A percentile compares a stretch with the other conserved stretches of the same genome.
Evolutionary conservation across 805 yeast species (phyloP).

Genomic region (Monosporozyma yasuniensis): DNA sequence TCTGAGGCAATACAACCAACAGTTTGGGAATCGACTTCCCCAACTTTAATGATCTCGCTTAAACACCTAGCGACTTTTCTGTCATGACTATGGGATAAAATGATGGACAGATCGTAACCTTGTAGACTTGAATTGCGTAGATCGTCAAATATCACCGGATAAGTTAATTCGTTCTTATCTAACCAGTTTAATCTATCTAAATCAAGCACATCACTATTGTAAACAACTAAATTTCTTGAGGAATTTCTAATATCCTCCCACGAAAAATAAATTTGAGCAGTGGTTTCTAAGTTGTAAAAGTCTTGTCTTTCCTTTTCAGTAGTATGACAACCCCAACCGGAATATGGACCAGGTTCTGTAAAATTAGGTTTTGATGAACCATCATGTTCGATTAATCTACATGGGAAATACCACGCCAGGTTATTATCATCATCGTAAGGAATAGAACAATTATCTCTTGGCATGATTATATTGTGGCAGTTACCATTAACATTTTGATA

Average conservation of each 20-base stretch:
- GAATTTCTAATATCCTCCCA: constrained; percentile 78
- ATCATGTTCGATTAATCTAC: constrained; percentile 60
- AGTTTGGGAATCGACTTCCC: constrained; percentile 78
- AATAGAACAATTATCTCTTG: constrained; percentile 60
- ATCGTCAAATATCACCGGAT: constrained; percentile 63
- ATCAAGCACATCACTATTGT: constrained; percentile 83
- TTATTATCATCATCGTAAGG: constrained; percentile 55
- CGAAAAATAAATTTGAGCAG: constrained; percentile 76
- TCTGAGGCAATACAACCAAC: constrained; percentile 91
- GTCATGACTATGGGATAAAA: constrained; percentile 53
- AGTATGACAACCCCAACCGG: constrained; percentile 91
- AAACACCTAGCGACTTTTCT: constrained; percentile 74
- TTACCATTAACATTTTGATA: constrained; percentile 91
- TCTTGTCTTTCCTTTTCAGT: constrained; percentile 56
- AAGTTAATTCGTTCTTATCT: constrained; percentile 53
- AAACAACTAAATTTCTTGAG: constrained; percentile 73
- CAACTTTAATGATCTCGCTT: constrained; percentile 79
- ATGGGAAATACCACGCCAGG: constrained; percentile 96
- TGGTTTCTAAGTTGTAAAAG: constrained; percentile 49
- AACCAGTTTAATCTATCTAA: constrained; percentile 71
- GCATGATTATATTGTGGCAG: constrained; percentile 69
- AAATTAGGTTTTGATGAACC: constrained; percentile 63
- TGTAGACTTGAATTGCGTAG: constrained; percentile 44
- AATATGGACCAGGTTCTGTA: constrained; percentile 46
- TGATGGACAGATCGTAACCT: constrained; percentile 77